These are phyloP conservation scores for Casuarina equisetifolia DNA, from an alignment of 306 rosid genomes.

Conservation along the genomic window DNA sequence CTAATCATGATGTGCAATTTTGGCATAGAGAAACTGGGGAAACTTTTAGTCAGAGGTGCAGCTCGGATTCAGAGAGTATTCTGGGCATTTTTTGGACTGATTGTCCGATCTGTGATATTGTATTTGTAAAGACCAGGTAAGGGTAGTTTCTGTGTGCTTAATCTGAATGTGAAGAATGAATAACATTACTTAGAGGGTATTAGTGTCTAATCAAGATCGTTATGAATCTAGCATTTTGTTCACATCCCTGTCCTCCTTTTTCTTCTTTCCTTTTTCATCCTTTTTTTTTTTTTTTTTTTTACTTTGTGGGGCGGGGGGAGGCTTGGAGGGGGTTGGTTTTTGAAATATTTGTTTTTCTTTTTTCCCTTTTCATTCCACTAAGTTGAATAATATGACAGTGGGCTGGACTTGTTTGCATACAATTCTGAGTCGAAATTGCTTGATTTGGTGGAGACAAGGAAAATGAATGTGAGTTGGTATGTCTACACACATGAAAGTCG, in stretches of 20 bases:
- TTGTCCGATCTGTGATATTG: slow-evolving; percentile 74
- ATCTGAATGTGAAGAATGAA: slow-evolving; percentile 5
- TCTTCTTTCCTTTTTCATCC: neutral
- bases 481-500: slow-evolving; percentile 98
- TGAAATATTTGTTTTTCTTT: slow-evolving; percentile 1
- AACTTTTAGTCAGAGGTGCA: slow-evolving; percentile 75
- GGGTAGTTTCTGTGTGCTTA: slow-evolving; percentile 1
- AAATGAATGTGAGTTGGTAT: slow-evolving; percentile 82
- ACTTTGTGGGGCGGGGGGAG: neutral
- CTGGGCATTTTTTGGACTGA: slow-evolving; percentile 98
- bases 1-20: slow-evolving; percentile 75
- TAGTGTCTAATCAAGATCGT: neutral
- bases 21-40: slow-evolving; percentile 75
- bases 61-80: slow-evolving; percentile 76
- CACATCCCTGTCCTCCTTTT: neutral
- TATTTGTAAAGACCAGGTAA: slow-evolving; percentile 89
- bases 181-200: neutral
- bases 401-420: slow-evolving; percentile 84
- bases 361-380: slow-evolving; percentile 12
- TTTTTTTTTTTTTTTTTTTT: neutral
- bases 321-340: neutral
- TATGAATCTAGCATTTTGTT: neutral
- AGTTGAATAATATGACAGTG: slow-evolving; percentile 53
- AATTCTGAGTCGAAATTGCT: slow-evolving; percentile 64
- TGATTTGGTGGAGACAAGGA: slow-evolving; percentile 83